A percentile compares a stretch with the other conserved stretches of the same genome.
phyloP scores from a whole-genome alignment of 768 basidiomycete species.

The Leccinum broughii region DNA sequence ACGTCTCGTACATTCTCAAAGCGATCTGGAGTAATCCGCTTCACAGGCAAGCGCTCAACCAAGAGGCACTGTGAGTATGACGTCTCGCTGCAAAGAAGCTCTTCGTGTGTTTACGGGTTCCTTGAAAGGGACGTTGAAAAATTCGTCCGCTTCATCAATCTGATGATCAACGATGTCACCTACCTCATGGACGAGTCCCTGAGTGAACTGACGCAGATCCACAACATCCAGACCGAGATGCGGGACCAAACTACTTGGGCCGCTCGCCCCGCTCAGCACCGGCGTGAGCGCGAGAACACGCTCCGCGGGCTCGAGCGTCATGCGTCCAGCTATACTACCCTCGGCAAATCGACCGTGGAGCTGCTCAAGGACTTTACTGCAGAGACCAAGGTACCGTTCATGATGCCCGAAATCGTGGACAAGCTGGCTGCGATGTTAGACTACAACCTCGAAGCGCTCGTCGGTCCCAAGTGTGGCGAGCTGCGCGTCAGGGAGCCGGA shows the following conservation, averaged over 20 bases:
- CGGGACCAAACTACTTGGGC: conserved; percentile 71
- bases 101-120: conserved; percentile 7
- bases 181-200: conserved; percentile 97
- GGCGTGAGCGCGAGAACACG: conserved; percentile 79
- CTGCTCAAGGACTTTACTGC: conserved; percentile 90
- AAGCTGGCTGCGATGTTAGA: conserved; percentile 95
- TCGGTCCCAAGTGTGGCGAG: conserved; percentile 85
- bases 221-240: conserved; percentile 85
- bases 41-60: conserved; percentile 83
- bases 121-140: conserved; percentile 75
- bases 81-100: neutral
- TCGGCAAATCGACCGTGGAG: conserved; percentile 87
- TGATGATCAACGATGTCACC: conserved; percentile 99
- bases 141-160: conserved; percentile 93
- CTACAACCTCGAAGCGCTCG: conserved; percentile 87
- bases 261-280: conserved; percentile 62
- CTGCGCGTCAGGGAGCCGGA: conserved; percentile 83
- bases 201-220: conserved; percentile 84
- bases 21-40: conserved; percentile 88
- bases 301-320: conserved; percentile 81
- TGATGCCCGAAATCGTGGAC: conserved; percentile 95
- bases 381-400: conserved; percentile 88
- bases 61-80: conserved; percentile 66
- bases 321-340: conserved; percentile 82
- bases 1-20: conserved; percentile 85